Conservation (phyloP, 495 filamentous ascomycete genomes). For the Daldinia vernicosa region DNA sequence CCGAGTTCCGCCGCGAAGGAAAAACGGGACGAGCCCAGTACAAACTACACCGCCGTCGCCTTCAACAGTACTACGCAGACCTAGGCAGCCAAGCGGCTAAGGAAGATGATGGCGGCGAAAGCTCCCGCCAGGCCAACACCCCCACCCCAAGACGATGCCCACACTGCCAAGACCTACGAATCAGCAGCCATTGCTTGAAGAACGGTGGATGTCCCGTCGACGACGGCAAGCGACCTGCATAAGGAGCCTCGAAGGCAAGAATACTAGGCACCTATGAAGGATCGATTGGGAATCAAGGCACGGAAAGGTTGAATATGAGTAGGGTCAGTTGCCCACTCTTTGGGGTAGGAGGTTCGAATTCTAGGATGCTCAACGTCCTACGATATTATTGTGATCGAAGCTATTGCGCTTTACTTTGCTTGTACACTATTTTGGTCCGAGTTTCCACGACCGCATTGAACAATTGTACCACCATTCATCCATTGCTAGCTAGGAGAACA, state of each 20-base stretch:
- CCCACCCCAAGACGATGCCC: constrained; percentile 4
- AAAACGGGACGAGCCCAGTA: not conserved
- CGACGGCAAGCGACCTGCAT: not conserved
- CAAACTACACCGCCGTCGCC: not conserved
- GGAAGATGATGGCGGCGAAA: not conserved
- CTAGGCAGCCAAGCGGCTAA: not conserved
- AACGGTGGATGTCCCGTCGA: constrained; percentile 9
- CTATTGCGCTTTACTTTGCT: not conserved
- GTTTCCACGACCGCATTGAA: not conserved
- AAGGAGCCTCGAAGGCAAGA: no score
- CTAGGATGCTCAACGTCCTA: not conserved
- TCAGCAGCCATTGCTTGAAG: constrained; percentile 7
- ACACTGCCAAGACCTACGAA: not conserved
- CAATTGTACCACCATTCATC: no score
- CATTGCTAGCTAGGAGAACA: no score
- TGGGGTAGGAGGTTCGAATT: not conserved
- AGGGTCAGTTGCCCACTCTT: not conserved
- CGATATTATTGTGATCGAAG: not conserved
- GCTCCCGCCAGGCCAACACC: not conserved
- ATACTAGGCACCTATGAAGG: not conserved
- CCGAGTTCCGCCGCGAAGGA: not conserved
- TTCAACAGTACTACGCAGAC: not conserved
- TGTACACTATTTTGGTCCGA: not conserved
- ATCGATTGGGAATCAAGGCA: not conserved
- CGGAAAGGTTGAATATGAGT: not conserved